A percentile compares a stretch with the other conserved stretches of the same genome.
These are phyloP conservation scores for Margaritispora aquatica DNA, from an alignment of 495 filamentous ascomycete species.

Conservation along the genomic window DNA sequence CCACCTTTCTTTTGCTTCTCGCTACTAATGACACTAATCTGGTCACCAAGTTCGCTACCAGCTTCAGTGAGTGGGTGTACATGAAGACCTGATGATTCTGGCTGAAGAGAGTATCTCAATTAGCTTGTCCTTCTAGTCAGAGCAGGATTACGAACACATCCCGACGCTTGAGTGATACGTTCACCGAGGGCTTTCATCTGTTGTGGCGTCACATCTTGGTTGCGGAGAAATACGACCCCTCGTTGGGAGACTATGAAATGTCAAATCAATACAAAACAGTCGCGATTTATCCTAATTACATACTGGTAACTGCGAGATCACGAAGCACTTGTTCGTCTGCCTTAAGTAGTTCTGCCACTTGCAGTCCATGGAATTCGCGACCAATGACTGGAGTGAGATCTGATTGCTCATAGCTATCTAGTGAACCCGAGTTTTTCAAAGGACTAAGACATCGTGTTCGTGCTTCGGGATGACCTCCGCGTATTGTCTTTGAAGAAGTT, in stretches of 20 bases:
- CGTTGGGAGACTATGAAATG: constrained; percentile 59
- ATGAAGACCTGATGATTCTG: constrained; percentile 49
- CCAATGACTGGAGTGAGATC: constrained; percentile 65
- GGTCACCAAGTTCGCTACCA: constrained; percentile 32
- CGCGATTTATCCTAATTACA: neutral
- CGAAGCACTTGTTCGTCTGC: neutral
- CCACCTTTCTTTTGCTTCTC: constrained; percentile 34
- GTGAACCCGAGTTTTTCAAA: constrained; percentile 29
- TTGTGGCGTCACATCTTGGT: constrained; percentile 40
- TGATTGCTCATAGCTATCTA: constrained; percentile 51
- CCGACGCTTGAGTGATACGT: constrained; percentile 56
- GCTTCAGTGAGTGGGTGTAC: constrained; percentile 64
- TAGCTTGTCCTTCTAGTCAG: constrained; percentile 20
- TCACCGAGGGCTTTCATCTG: constrained; percentile 59
- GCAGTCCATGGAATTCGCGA: constrained; percentile 51
- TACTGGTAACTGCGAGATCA: constrained; percentile 9
- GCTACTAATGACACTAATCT: constrained; percentile 34
- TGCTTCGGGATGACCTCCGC: neutral
- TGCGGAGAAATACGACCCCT: constrained; percentile 75
- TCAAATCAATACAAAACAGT: too few relatives aligned
- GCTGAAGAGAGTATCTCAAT: constrained; percentile 56
- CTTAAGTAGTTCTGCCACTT: constrained; percentile 44
- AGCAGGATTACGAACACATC: constrained; percentile 15
- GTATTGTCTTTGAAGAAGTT: neutral
- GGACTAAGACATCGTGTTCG: neutral